Evolutionary conservation across 441 rosid species (phyloP), one percentile per base, ranked within the genome.

Genomic region (Dalechampia spathulata): DNA sequence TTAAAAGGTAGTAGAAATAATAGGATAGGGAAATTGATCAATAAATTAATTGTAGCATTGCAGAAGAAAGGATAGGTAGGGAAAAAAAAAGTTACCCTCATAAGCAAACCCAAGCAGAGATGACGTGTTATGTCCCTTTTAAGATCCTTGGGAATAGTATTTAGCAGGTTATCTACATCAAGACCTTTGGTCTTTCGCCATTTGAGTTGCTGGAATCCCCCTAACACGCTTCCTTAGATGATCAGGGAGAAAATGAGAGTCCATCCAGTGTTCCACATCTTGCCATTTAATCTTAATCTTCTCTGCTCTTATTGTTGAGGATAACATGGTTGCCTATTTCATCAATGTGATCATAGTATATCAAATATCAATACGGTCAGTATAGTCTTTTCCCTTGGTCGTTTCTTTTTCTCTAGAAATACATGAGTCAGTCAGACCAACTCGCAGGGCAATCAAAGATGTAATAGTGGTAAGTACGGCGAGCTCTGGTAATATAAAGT

Each of bases 171-270:
- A 32, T 85, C 96, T 63, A 75, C 87, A 53, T 83, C 85, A 46
- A 80, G 82, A 1, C 85, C 91, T 68, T 85, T 77, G 6, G 87
- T 85, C 75, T 83, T 80, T 61, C 82, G 83, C 94, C 96, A 87
- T 64, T 66, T 87, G 59, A 78, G 72, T 54, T 79, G 89, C 52
- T 81, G 87, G 21, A 81, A n/a, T 70, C 39, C 83, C 68, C 58
- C 88, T 72, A 47, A 87, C 76, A 41, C 83, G 69, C 65, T 73
- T 70, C 60, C 81, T 75, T 51, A 87, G 58, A 43, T 68, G 65
- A 44, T 65, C 75, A 15, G 94, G 90, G 17, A 89, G 84, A 54
- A 79, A 52, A 1, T 78, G 83, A 41, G 79, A 83, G 51, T 88
- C 63, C 93, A 76, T 81, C 97, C 95, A 90, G 66, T 75, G 85